These are phyloP conservation scores for Gymnopus androsaceus DNA, from an alignment of 1,284 basidiomycete genomes.

Conservation along the genomic window DNA sequence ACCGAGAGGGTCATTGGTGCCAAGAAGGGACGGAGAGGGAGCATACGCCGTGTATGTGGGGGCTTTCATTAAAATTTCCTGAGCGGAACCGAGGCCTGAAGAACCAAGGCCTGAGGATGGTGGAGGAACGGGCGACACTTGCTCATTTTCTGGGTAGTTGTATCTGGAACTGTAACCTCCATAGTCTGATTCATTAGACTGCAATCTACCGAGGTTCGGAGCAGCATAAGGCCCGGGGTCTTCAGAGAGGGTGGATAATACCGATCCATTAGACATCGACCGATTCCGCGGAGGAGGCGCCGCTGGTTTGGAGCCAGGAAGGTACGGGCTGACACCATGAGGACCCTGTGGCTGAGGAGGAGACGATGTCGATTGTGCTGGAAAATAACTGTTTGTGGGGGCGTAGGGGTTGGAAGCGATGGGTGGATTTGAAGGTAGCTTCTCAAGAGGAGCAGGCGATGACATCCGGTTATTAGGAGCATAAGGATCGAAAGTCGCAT, in stretches of 20 bases:
- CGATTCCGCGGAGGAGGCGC: constrained; percentile 34
- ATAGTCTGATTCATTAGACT: constrained; percentile 29
- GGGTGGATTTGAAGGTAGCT: neutral
- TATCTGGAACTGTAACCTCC: constrained; percentile 27
- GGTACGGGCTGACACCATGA: neutral
- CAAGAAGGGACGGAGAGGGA: constrained; percentile 75
- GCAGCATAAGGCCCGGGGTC: constrained; percentile 52
- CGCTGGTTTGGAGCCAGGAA: neutral
- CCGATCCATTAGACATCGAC: constrained; percentile 55
- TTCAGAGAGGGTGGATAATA: constrained; percentile 40
- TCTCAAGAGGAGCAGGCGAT: constrained; percentile 10
- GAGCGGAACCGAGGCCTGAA: constrained; percentile 25
- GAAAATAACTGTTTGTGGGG: constrained; percentile 11
- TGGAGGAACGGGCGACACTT: neutral
- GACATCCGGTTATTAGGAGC: constrained; percentile 8
- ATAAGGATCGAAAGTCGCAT: constrained; percentile 5
- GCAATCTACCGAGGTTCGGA: constrained; percentile 28
- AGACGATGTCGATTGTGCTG: constrained; percentile 16
- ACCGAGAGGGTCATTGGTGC: constrained; percentile 81
- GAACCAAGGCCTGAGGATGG: neutral
- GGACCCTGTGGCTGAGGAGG: neutral
- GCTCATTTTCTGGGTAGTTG: constrained; percentile 22
- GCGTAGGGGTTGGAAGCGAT: constrained; percentile 26
- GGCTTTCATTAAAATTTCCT: constrained; percentile 47
- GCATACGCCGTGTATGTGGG: constrained; percentile 62